Conservation (phyloP, 768 basidiomycete genomes). For the Macrolepiota fuliginosa region DNA sequence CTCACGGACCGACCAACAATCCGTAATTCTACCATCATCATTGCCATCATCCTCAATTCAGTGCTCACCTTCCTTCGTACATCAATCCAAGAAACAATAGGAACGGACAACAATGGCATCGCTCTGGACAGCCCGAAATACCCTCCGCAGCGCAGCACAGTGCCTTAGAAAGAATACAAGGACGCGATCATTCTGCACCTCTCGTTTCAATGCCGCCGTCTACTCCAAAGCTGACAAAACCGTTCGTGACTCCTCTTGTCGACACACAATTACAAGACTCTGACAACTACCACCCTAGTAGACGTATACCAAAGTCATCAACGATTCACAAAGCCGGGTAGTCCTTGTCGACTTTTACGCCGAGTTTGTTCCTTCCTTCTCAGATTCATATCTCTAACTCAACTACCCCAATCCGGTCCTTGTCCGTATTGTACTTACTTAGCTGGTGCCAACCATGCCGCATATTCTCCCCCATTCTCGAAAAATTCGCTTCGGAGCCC, state of each 20-base stretch:
- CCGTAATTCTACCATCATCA: neutral
- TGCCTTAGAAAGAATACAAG: neutral
- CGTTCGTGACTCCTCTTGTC: conserved; percentile 30
- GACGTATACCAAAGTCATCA: conserved; percentile 35
- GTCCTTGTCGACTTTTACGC: conserved; percentile 82
- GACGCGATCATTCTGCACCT: conserved; percentile 37
- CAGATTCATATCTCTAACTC: neutral
- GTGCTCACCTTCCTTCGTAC: neutral
- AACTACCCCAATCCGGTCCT: conserved; percentile 2
- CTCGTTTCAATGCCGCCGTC: conserved; percentile 34
- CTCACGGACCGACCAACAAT: neutral
- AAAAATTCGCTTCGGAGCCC: conserved; percentile 50
- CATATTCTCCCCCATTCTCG: conserved; percentile 65
- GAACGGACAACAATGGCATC: neutral
- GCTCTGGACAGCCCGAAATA: neutral
- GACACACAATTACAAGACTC: neutral
- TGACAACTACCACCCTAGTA: conserved; percentile 18
- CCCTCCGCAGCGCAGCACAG: neutral
- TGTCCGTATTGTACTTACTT: neutral
- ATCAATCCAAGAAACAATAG: neutral
- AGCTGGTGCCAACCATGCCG: conserved; percentile 85
- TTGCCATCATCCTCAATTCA: neutral
- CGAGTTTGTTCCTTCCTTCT: conserved; percentile 44
- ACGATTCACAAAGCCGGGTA: conserved; percentile 43
- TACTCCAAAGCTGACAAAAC: conserved; percentile 44